Conservation (phyloP, 768 basidiomycete genomes). For the Hygrocybe punicea region DNA sequence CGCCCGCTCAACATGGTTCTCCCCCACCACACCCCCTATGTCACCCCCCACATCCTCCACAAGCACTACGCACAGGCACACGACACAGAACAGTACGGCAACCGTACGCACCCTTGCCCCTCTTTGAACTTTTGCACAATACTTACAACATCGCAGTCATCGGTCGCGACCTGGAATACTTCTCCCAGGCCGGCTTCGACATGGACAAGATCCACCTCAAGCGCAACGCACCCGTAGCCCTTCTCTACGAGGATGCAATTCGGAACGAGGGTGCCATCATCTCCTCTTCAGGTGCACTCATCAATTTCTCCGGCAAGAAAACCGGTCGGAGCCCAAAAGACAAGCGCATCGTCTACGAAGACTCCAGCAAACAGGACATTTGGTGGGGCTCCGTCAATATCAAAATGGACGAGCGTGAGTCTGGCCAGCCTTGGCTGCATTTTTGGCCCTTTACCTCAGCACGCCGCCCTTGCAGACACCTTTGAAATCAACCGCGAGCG, state of each 20-base stretch:
- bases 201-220: constrained; percentile 96
- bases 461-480: constrained; percentile 57
- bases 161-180: constrained; percentile 90
- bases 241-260: constrained; percentile 96
- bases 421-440: not conserved
- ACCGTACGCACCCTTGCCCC: constrained; percentile 43
- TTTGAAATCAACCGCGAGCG: constrained; percentile 99
- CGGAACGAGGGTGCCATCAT: constrained; percentile 98
- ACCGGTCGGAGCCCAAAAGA: constrained; percentile 97
- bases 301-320: constrained; percentile 99
- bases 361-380: constrained; percentile 92
- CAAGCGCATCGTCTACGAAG: constrained; percentile 99
- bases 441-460: not conserved
- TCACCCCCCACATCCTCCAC: constrained; percentile 87
- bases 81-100: constrained; percentile 59
- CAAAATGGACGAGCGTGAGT: constrained; percentile 93
- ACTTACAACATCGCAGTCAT: constrained; percentile 55
- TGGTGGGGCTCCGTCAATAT: constrained; percentile 99
- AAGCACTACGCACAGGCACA: constrained; percentile 75
- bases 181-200: constrained; percentile 99
- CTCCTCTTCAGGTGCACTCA: constrained; percentile 91
- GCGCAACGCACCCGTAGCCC: constrained; percentile 85
- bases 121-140: constrained; percentile 5
- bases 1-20: constrained; percentile 53
- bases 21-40: constrained; percentile 74